Conservation (phyloP, 169 alveolate species). For the Cryptosporidium xiaoi region DNA sequence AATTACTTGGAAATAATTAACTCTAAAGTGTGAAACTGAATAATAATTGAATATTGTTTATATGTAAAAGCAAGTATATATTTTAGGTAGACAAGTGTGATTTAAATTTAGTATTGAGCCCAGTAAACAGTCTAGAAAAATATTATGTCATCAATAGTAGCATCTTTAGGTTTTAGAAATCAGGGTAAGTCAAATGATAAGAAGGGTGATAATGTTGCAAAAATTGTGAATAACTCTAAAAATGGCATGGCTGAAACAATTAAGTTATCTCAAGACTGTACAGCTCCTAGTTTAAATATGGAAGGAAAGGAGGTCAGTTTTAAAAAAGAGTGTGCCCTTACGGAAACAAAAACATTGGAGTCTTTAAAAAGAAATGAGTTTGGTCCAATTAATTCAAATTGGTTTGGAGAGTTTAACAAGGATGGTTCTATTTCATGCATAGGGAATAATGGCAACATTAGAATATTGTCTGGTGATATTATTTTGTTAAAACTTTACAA, state of each 20-base stretch:
- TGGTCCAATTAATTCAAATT: constrained; percentile 40
- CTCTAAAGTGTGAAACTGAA: too few relatives aligned
- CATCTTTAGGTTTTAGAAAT: constrained; percentile 33
- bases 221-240: background rate
- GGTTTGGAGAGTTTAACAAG: constrained; percentile 52
- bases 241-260: constrained; percentile 14
- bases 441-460: constrained; percentile 53
- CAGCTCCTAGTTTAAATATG: background rate
- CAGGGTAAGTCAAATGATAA: constrained; percentile 22
- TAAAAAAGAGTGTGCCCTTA: constrained; percentile 22
- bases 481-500: constrained; percentile 19
- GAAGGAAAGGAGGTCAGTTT: background rate
- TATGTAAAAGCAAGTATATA: too few relatives aligned
- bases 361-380: background rate
- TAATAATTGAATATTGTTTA: too few relatives aligned
- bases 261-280: background rate
- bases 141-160: constrained; percentile 33
- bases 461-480: constrained; percentile 35
- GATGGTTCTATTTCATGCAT: constrained; percentile 7
- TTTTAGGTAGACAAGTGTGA: too few relatives aligned
- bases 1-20: too few relatives aligned
- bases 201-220: constrained; percentile 6
- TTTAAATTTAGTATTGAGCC: too few relatives aligned
- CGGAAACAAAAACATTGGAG: background rate
- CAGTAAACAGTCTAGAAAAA: background rate